Base-by-base conservation (phyloP, 2,329 filamentous ascomycete genomes). In the Ascochyta rabiei region DNA sequence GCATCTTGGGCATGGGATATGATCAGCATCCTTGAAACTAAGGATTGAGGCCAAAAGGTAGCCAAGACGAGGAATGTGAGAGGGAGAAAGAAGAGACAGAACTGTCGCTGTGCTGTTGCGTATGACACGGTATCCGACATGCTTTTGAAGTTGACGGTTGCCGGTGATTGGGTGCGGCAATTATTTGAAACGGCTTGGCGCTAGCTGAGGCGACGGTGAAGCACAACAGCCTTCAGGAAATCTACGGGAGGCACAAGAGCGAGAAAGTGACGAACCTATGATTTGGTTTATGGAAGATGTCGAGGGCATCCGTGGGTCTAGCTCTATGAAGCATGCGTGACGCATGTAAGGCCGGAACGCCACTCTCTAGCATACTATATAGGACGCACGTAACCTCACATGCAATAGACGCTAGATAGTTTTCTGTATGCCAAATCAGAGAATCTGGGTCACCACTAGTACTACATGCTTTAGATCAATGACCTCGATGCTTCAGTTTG, bases 151-250 rank as follows among this genome's bases (percentile, higher is more conserved):
- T 37, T 30, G 44, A 15, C 33, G 31, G 1, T n/a, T 9, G 23
- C 33, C 5, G 9, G 46, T 66, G 59, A 49, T 67, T 69, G 64
- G 63, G 38, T 46, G 49, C 18, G 30, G 45, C 35, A 50, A 46
- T 18, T 26, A 55, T 53, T 41, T 48, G 68, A 70, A 62, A 71
- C 68, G 57, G 3, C 65, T 67, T 68, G 65, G 66, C 65, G 40
- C 57, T 61, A 68, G 63, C 52, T 63, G 53, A 53, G 39, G 48
- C 56, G 41, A 51, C 47, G 57, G 53, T 69, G 68, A 57, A 63
- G 60, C 66, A 55, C 54, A 48, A 61, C 45, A 39, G 59, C 66
- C 67, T 54, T 67, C 68, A 70, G 15, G 16, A 26, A 37, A 24
- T 16, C 8, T n/a, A n/a, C 6, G 26, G 33, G 19, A 7, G 15